Evolutionary conservation across 495 filamentous ascomycete genomes (phyloP).

Genomic region (Lineolata rhizophorae): DNA sequence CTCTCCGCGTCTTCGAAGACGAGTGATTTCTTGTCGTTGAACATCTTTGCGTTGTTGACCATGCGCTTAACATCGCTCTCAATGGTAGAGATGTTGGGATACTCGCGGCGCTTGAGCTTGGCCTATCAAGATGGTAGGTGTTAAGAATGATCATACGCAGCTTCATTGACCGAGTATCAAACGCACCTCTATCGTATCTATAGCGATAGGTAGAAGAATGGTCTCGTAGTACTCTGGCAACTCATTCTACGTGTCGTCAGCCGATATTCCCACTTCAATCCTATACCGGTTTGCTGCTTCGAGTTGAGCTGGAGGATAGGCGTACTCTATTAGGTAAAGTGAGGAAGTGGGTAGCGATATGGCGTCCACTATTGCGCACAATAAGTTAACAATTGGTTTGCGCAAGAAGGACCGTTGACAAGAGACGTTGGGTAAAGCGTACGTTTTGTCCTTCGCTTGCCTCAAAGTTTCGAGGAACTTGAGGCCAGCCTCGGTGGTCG

Average conservation of each 20-base stretch:
- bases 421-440: slow-evolving; percentile 11
- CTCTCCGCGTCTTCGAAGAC: slow-evolving; percentile 55
- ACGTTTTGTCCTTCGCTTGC: slow-evolving; percentile 52
- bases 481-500: slow-evolving; percentile 44
- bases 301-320: background rate
- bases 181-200: slow-evolving; percentile 43
- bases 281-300: too few species aligned
- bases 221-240: slow-evolving; percentile 53
- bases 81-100: slow-evolving; percentile 35
- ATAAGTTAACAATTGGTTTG: slow-evolving; percentile 1
- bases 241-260: slow-evolving; percentile 17
- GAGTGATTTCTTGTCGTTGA: slow-evolving; percentile 38
- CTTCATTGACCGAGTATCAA: background rate
- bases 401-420: too few species aligned
- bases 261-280: too few species aligned
- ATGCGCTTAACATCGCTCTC: slow-evolving; percentile 61
- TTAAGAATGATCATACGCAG: background rate
- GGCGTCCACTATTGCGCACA: slow-evolving; percentile 29
- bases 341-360: slow-evolving; percentile 50
- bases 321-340: slow-evolving; percentile 34
- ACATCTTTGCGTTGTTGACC: slow-evolving; percentile 54
- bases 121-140: slow-evolving; percentile 13
- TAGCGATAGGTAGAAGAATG: slow-evolving; percentile 50
- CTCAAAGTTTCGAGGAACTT: slow-evolving; percentile 41
- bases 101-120: slow-evolving; percentile 41